Conservation (phyloP, 164 flowering plant species). For the Stephania cephalantha region DNA sequence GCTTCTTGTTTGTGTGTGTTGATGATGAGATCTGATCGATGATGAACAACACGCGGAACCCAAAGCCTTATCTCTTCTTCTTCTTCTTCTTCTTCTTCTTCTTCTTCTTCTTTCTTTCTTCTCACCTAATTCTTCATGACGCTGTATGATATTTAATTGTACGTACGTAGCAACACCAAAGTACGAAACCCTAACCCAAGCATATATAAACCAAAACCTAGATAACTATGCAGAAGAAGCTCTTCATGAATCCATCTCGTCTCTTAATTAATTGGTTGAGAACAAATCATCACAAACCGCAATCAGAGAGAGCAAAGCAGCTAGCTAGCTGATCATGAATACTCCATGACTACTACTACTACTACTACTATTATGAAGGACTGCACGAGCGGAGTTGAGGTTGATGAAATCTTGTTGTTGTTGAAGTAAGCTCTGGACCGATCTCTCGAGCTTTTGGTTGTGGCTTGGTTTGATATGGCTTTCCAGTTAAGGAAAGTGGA, state of each 20-base stretch:
- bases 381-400: too few relatives aligned
- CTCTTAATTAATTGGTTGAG: background rate
- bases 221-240: too few relatives aligned
- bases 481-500: slow-evolving; percentile 15
- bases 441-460: too few relatives aligned
- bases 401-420: too few relatives aligned
- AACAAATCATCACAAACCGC: background rate
- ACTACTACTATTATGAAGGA: too few relatives aligned
- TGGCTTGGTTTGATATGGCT: background rate
- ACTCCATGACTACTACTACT: too few relatives aligned
- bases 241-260: too few relatives aligned
- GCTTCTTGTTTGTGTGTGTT: background rate
- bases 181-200: too few relatives aligned
- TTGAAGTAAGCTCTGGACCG: background rate
- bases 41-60: slow-evolving; percentile 14
- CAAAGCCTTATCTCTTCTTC: slow-evolving; percentile 28
- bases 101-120: background rate
- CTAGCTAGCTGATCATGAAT: background rate
- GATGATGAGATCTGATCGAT: slow-evolving; percentile 1
- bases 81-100: background rate
- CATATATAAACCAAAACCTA: too few relatives aligned
- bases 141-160: slow-evolving; percentile 7
- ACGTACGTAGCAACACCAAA: too few relatives aligned
- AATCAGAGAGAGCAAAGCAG: background rate
- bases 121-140: background rate